Evolutionary conservation across 73 alveolate species (phyloP), one percentile per base, ranked within the genome.

Genomic region (Diophrys sp.): DNA sequence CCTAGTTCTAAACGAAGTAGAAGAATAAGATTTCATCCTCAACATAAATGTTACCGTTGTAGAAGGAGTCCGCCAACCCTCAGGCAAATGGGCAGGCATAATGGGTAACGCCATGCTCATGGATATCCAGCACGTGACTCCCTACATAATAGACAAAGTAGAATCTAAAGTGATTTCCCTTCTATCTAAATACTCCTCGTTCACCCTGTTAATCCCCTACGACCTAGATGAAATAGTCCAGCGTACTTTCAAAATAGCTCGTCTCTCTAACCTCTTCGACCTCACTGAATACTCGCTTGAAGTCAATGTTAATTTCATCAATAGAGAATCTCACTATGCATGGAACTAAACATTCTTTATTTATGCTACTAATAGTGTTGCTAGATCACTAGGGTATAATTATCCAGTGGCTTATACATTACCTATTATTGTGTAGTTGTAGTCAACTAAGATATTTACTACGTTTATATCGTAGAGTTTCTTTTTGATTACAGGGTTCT

Each of bases 401-500:
- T 44, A 11, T 18, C 62, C 62, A 11, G 62, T 18, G 5, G 18
- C 62, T 44, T 44, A 11, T 18, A 44, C 62, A 44, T 44, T 44
- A 44, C 97, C 97, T 28, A 29, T 87, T 2, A 66, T 55, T 76
- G 67, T 57, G 23, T 23, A 53, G 31, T 77, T 91, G 75, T 54
- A 44, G 76, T 23, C 33, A 0, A 55, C 83, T 23, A 84, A 87
- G 33, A 34, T 66, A 73, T 74, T 76, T 62, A 81, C 75, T 66
- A 77, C 80, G 79, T 93, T 96, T 78, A 79, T 94, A 44, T 81
- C 89, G 73, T 88, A 87, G 69, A 77, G 93, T 54, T 83, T 96
- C 72, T 75, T 81, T 24, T 87, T 95, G 25, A 92, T 95, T 14
- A 90, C 94, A 24, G 54, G 89, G 73, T 80, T 96, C 85, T 90